These are phyloP conservation scores for Fusarium proliferatum DNA, from an alignment of 2,329 filamentous ascomycete genomes.

Conservation along the genomic window DNA sequence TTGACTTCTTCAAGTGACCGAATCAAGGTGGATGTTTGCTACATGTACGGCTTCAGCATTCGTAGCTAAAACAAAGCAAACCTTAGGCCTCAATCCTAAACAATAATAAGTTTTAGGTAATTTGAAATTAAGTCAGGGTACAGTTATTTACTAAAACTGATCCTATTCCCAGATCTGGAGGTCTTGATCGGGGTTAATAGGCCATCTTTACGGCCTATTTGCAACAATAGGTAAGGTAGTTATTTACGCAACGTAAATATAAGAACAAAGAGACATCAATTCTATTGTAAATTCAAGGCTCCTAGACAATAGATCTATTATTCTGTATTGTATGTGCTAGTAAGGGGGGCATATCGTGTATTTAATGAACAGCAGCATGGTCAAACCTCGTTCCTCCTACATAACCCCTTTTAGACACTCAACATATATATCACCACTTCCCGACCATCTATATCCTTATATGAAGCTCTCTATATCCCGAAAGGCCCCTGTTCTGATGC, in stretches of 20 bases:
- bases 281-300: accelerated
- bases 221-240: background rate
- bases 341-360: accelerated
- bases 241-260: background rate
- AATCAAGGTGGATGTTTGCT: background rate
- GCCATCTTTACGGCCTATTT: background rate
- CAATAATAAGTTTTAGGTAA: too few relatives aligned
- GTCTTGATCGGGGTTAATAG: accelerated
- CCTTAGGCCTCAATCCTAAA: accelerated
- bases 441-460: background rate
- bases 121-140: too few relatives aligned
- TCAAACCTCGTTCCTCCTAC: too few relatives aligned
- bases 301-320: accelerated
- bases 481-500: accelerated
- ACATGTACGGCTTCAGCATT: background rate
- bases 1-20: background rate
- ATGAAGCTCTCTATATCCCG: accelerated
- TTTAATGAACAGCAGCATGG: background rate
- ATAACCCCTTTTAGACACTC: background rate
- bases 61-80: background rate
- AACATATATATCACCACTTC: too few relatives aligned
- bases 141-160: too few relatives aligned
- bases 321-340: accelerated
- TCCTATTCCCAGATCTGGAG: too few relatives aligned
- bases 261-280: background rate